Conservation (phyloP, 345 rosid species). For the Capsella bursapastoris region DNA sequence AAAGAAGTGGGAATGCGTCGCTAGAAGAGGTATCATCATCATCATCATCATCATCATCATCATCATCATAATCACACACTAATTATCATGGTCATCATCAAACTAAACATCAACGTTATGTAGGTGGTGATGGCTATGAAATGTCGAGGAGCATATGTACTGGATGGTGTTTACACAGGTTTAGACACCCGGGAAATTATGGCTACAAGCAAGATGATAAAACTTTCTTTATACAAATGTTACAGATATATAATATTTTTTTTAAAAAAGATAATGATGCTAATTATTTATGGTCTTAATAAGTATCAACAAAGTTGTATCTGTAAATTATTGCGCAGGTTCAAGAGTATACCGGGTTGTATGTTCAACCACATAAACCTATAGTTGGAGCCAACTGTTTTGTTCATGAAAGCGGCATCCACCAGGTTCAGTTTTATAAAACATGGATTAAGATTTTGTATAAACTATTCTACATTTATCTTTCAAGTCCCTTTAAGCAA, state of each 20-base stretch:
- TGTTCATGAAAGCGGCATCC: conserved; percentile 90
- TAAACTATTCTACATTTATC: too few species aligned
- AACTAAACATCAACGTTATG: neutral
- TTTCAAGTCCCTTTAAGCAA: too few species aligned
- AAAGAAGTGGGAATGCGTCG: conserved; percentile 95
- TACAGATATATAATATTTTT: neutral
- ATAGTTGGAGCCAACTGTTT: conserved; percentile 92
- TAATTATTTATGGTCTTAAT: neutral
- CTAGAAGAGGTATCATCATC: conserved; percentile 72
- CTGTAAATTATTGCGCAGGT: conserved; percentile 52
- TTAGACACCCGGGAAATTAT: conserved; percentile 69
- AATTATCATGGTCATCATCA: neutral
- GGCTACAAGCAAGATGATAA: conserved; percentile 89
- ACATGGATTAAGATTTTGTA: neutral
- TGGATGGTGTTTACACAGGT: conserved; percentile 75
- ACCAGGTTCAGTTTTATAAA: conserved; percentile 41
- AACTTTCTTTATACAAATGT: too few species aligned
- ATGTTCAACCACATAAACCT: conserved; percentile 89
- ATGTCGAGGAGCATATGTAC: conserved; percentile 67
- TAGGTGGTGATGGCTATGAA: conserved; percentile 91
- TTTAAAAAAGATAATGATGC: neutral
- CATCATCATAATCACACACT: neutral
- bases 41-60: neutral
- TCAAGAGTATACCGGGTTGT: conserved; percentile 78
- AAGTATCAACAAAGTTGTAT: neutral